Evolutionary conservation across 2,329 filamentous ascomycete genomes (phyloP).

Genomic region (Alternaria consortialis): DNA sequence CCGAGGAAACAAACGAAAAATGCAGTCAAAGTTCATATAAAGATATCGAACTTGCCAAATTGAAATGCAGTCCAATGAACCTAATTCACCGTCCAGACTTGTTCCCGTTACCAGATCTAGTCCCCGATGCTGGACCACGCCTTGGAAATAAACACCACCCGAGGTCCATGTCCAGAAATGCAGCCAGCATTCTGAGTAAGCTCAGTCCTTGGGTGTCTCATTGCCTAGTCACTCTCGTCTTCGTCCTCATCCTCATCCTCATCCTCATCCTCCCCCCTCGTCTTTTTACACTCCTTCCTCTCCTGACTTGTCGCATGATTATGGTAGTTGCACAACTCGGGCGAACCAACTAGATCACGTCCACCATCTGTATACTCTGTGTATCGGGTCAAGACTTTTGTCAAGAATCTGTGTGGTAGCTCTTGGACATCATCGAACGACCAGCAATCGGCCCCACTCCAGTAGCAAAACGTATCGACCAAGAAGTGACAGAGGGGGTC

Average conservation of each 20-base stretch:
- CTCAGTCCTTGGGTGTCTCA: too few relatives aligned
- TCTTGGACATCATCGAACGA: neutral
- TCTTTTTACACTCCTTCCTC: neutral
- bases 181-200: too few relatives aligned
- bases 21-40: too few relatives aligned
- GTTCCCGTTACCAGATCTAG: too few relatives aligned
- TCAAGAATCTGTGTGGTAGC: neutral
- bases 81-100: too few relatives aligned
- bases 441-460: neutral
- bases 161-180: too few relatives aligned
- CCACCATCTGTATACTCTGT: neutral
- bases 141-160: too few relatives aligned
- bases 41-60: too few relatives aligned
- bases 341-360: neutral
- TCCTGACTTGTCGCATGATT: neutral
- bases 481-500: neutral
- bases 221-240: too few relatives aligned
- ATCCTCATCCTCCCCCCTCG: neutral
- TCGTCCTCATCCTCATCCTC: neutral
- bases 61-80: too few relatives aligned
- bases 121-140: too few relatives aligned
- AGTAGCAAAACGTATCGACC: neutral
- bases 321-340: neutral
- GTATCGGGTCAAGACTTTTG: neutral
- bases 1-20: too few relatives aligned